phyloP scores from a whole-genome alignment of 2,329 filamentous ascomycete genomes.

The Fusarium heterosporum region DNA sequence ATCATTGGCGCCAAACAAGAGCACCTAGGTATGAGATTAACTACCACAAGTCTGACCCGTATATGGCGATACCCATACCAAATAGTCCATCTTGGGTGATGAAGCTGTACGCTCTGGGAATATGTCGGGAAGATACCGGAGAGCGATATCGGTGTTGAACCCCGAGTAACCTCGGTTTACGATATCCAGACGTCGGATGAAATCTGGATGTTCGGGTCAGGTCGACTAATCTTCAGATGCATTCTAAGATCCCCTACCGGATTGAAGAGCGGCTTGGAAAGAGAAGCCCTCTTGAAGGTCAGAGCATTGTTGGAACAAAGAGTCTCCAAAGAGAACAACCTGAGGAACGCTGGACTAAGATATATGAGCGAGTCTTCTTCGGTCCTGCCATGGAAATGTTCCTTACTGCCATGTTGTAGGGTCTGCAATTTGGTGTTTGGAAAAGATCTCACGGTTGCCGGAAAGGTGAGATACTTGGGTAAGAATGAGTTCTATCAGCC shows the following conservation, averaged over 20 bases:
- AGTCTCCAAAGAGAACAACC: conserved; percentile 89
- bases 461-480: neutral
- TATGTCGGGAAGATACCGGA: conserved; percentile 75
- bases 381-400: conserved; percentile 1
- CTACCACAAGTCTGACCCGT: neutral
- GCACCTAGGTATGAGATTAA: conserved; percentile 62
- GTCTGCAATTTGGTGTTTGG: neutral
- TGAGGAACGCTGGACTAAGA: conserved; percentile 71
- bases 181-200: conserved; percentile 82
- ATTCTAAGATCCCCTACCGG: conserved; percentile 62
- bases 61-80: conserved; percentile 61
- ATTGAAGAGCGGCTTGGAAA: conserved; percentile 77
- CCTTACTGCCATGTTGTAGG: conserved; percentile 41
- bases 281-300: conserved; percentile 75
- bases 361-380: conserved; percentile 1
- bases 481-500: neutral
- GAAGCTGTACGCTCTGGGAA: conserved; percentile 72
- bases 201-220: conserved; percentile 62
- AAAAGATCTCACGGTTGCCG: conserved; percentile 4
- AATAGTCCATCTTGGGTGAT: conserved; percentile 70
- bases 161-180: conserved; percentile 90
- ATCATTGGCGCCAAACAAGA: conserved; percentile 94
- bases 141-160: conserved; percentile 82
- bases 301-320: conserved; percentile 79
- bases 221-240: neutral